Percentiles rank a stretch among this genome's conserved stretches.
Conservation (phyloP, 2,329 filamentous ascomycete genomes). For the Fusarium pininemorale region DNA sequence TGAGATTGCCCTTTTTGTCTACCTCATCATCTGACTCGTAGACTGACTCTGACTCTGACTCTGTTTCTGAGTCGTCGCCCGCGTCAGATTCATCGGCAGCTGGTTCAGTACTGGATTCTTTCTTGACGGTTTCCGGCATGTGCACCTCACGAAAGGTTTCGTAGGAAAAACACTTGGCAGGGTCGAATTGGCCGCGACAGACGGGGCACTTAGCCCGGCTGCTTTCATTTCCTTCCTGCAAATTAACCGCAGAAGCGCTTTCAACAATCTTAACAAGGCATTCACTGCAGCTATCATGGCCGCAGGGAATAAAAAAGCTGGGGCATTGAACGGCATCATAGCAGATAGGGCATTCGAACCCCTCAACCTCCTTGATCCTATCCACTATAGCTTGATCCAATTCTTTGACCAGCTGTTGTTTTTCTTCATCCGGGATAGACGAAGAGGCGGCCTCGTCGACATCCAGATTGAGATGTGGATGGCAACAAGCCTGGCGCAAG, state of each 20-base stretch:
- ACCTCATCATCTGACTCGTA: conserved; percentile 47
- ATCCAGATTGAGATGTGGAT: conserved; percentile 45
- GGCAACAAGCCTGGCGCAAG: conserved; percentile 75
- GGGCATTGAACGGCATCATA: conserved; percentile 80
- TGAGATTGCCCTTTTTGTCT: conserved; percentile 54
- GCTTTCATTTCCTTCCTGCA: conserved; percentile 69
- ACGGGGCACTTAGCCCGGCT: conserved; percentile 74
- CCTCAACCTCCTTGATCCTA: conserved; percentile 68
- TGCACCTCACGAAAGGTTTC: conserved; percentile 78
- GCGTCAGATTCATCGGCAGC: conserved; percentile 48
- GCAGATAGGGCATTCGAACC: conserved; percentile 85
- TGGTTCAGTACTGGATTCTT: conserved; percentile 47
- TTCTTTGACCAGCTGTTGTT: conserved; percentile 69
- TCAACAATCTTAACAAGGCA: conserved; percentile 78
- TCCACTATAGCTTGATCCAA: conserved; percentile 69
- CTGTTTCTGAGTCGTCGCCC: conserved; percentile 39
- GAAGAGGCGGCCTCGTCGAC: conserved; percentile 48
- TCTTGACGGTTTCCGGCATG: conserved; percentile 63
- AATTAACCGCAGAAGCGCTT: conserved; percentile 60
- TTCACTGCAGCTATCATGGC: conserved; percentile 80
- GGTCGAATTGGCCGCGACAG: conserved; percentile 74
- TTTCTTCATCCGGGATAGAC: conserved; percentile 56
- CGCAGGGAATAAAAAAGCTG: conserved; percentile 82
- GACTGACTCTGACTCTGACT: conserved; percentile 42
- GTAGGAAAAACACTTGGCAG: conserved; percentile 77